These are phyloP conservation scores for Alternaria sp. DNA, from an alignment of 2,329 filamentous ascomycete species.

Conservation along the genomic window DNA sequence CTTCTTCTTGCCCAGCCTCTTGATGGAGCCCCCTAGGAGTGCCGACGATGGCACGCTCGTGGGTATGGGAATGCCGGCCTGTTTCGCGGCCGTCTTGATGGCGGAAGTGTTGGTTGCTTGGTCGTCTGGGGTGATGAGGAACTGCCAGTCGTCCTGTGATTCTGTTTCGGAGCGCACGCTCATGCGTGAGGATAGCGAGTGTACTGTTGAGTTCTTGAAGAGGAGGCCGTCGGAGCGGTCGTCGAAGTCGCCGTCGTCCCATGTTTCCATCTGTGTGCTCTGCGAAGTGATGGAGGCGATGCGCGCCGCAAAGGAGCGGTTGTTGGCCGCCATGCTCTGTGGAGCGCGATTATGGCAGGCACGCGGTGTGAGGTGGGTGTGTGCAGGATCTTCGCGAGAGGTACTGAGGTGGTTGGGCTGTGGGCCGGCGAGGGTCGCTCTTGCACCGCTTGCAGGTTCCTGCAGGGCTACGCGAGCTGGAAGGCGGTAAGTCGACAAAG, in stretches of 20 bases:
- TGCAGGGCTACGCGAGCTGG: slow-evolving; percentile 15
- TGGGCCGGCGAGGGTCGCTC: slow-evolving; percentile 14
- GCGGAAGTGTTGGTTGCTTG: slow-evolving; percentile 84
- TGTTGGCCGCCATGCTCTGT: slow-evolving; percentile 40
- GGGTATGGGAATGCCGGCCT: slow-evolving; percentile 90
- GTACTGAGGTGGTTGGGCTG: slow-evolving; percentile 13
- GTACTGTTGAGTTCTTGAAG: slow-evolving; percentile 73
- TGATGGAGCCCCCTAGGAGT: slow-evolving; percentile 90
- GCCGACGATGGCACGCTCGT: slow-evolving; percentile 87
- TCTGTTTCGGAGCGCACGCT: slow-evolving; percentile 83
- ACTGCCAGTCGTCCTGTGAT: slow-evolving; percentile 84
- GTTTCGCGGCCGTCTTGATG: slow-evolving; percentile 79
- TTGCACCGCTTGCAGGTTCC: slow-evolving; percentile 10
- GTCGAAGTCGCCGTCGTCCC: slow-evolving; percentile 61
- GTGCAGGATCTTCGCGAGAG: slow-evolving; percentile 17
- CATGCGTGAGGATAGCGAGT: slow-evolving; percentile 81
- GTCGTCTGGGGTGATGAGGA: slow-evolving; percentile 84
- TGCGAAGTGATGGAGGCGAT: slow-evolving; percentile 63
- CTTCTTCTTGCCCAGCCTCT: slow-evolving; percentile 74
- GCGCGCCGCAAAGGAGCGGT: slow-evolving; percentile 51
- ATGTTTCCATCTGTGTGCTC: slow-evolving; percentile 71
- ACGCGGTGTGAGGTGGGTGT: slow-evolving; percentile 21
- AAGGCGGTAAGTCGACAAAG: slow-evolving; percentile 14
- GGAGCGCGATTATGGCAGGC: slow-evolving; percentile 26
- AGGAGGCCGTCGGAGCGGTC: slow-evolving; percentile 67